Percentiles rank a stretch among this genome's conserved stretches.
These are phyloP conservation scores for Carpinus viminea DNA, from an alignment of 306 rosid genomes.

Conservation along the genomic window DNA sequence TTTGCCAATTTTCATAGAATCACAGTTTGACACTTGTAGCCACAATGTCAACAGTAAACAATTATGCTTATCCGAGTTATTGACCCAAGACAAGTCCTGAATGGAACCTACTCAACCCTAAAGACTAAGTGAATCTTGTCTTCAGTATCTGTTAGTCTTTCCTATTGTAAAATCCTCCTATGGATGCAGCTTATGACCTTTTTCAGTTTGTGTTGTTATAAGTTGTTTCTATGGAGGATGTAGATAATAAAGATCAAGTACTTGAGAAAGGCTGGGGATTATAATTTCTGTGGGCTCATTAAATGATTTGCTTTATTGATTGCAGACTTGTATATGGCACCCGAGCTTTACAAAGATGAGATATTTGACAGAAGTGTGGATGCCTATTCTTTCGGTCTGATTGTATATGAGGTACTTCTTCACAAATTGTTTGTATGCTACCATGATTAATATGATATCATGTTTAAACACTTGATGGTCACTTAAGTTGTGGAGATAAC, in stretches of 20 bases:
- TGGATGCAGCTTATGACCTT: neutral
- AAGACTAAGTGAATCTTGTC: neutral
- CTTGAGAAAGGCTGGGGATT: neutral
- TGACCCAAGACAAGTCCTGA: neutral
- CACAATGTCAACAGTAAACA: neutral
- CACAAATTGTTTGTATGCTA: neutral
- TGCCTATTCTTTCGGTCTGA: conserved; percentile 84
- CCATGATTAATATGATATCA: conserved; percentile 23
- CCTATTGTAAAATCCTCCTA: neutral
- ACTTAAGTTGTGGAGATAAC: conserved; percentile 9
- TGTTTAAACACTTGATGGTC: conserved; percentile 15
- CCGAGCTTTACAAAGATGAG: conserved; percentile 74
- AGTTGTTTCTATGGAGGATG: neutral
- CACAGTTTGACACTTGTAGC: neutral
- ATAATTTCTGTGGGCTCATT: conserved; percentile 19
- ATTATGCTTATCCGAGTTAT: neutral
- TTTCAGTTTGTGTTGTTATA: neutral
- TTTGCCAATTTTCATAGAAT: neutral
- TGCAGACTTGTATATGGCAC: conserved; percentile 85
- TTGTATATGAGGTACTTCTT: conserved; percentile 76
- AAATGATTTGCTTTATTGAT: conserved; percentile 30
- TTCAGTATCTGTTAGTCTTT: neutral
- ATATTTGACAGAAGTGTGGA: conserved; percentile 85
- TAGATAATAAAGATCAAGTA: neutral
- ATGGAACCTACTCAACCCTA: neutral